Evolutionary conservation across 495 filamentous ascomycete genomes (phyloP).

Genomic region (Hyphodiscus hymeniophilus): DNA sequence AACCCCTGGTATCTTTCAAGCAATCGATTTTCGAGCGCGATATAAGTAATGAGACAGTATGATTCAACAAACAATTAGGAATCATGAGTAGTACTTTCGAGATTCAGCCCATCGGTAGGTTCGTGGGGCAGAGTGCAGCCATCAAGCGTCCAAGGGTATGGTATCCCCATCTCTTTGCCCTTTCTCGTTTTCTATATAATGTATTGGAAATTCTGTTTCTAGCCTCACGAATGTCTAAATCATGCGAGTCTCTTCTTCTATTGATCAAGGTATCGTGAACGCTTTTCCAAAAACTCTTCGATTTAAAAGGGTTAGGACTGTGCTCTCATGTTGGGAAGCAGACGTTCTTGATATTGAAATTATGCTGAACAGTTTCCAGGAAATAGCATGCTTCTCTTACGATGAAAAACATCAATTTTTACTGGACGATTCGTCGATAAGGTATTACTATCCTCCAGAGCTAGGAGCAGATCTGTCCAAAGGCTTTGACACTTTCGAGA

Average conservation of each 20-base stretch:
- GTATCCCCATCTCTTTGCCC: neutral
- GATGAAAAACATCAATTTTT: slow-evolving; percentile 71
- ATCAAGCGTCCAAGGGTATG: slow-evolving; percentile 61
- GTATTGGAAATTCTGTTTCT: no score
- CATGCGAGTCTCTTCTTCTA: no score
- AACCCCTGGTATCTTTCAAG: no score
- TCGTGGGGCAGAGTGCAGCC: slow-evolving; percentile 49
- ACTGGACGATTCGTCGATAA: slow-evolving; percentile 67
- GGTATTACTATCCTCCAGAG: slow-evolving; percentile 78
- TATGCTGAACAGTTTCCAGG: slow-evolving; percentile 36
- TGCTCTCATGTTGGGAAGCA: no score
- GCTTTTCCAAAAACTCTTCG: no score
- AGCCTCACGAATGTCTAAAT: no score
- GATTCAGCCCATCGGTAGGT: slow-evolving; percentile 54
- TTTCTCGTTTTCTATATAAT: no score
- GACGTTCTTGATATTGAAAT: no score
- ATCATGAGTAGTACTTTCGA: slow-evolving; percentile 39
- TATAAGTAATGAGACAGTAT: neutral
- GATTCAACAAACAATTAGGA: neutral
- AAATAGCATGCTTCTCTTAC: slow-evolving; percentile 87
- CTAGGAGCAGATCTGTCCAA: slow-evolving; percentile 63
- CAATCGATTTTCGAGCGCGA: neutral
- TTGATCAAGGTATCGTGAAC: no score
- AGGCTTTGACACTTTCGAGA: slow-evolving; percentile 77
- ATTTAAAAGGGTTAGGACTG: no score